Evolutionary conservation across 768 basidiomycete species (phyloP).

Genomic region (Phlebiopsis flavidoalba): DNA sequence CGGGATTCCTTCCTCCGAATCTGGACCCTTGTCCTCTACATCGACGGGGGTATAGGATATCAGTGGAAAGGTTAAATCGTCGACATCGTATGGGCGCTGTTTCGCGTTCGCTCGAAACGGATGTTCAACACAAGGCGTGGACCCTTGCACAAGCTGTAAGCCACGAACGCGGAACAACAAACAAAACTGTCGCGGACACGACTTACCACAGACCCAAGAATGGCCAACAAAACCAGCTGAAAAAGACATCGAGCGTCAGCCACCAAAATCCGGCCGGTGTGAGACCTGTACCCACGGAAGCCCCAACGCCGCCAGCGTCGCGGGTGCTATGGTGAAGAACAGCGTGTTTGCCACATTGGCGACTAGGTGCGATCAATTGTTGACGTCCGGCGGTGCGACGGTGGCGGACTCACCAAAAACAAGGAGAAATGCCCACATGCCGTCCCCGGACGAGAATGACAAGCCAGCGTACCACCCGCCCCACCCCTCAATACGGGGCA

Average conservation of each 20-base stretch:
- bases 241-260: background rate
- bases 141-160: slow-evolving; percentile 5
- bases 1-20: no score
- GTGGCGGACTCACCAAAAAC: slow-evolving; percentile 12
- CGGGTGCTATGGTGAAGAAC: slow-evolving; percentile 11
- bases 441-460: slow-evolving; percentile 15
- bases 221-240: slow-evolving; percentile 11
- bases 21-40: background rate
- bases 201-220: slow-evolving; percentile 10
- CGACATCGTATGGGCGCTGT: background rate
- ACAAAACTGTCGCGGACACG: background rate
- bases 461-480: slow-evolving; percentile 2
- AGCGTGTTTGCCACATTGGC: slow-evolving; percentile 11
- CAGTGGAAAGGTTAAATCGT: background rate
- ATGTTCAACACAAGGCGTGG: slow-evolving; percentile 13
- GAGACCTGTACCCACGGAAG: slow-evolving; percentile 8
- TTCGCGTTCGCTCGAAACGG: background rate
- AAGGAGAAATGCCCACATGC: slow-evolving; percentile 16
- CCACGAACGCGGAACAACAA: background rate
- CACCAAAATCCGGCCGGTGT: background rate
- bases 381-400: background rate
- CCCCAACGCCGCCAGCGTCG: slow-evolving; percentile 8
- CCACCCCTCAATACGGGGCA: slow-evolving; percentile 13
- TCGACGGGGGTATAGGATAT: background rate
- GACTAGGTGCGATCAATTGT: background rate